These are phyloP conservation scores for Zarea fungicola DNA, from an alignment of 2,329 filamentous ascomycete species.

Conservation along the genomic window DNA sequence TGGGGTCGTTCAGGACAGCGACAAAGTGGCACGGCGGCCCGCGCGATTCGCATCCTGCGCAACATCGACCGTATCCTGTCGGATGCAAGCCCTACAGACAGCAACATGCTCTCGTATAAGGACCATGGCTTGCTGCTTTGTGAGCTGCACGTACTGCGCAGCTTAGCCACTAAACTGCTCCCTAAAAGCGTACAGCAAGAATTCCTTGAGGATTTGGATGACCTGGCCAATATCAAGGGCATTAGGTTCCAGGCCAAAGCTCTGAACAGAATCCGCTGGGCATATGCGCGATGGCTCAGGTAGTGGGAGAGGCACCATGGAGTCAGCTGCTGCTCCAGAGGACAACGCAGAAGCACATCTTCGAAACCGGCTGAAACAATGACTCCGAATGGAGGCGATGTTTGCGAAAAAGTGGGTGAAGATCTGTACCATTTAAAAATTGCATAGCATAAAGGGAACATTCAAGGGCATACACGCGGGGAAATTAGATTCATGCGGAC, in stretches of 20 bases:
- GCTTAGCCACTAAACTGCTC: conserved; percentile 54
- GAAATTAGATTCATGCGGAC: neutral
- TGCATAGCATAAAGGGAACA: conserved; percentile 4
- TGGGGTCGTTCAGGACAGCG: conserved; percentile 65
- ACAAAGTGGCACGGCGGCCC: conserved; percentile 59
- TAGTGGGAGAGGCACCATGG: conserved; percentile 18
- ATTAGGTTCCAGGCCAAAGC: conserved; percentile 73
- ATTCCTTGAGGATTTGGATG: conserved; percentile 82
- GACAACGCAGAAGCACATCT: too few relatives aligned
- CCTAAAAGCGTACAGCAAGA: conserved; percentile 73
- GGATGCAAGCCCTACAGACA: conserved; percentile 62
- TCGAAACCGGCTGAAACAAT: too few relatives aligned
- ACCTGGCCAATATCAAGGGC: conserved; percentile 77
- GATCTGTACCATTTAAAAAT: too few relatives aligned
- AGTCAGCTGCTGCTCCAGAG: too few relatives aligned
- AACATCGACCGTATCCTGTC: conserved; percentile 81
- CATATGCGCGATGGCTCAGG: conserved; percentile 71
- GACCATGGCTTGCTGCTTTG: conserved; percentile 87
- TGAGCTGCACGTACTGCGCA: conserved; percentile 78
- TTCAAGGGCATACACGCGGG: neutral
- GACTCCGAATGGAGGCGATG: too few relatives aligned
- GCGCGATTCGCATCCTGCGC: conserved; percentile 71
- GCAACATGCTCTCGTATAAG: conserved; percentile 78
- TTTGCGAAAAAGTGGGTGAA: too few relatives aligned
- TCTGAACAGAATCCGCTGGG: conserved; percentile 81